Evolutionary conservation across 306 rosid species (phyloP), one percentile per base, ranked within the genome.

Genomic region (Prunus armeniaca): DNA sequence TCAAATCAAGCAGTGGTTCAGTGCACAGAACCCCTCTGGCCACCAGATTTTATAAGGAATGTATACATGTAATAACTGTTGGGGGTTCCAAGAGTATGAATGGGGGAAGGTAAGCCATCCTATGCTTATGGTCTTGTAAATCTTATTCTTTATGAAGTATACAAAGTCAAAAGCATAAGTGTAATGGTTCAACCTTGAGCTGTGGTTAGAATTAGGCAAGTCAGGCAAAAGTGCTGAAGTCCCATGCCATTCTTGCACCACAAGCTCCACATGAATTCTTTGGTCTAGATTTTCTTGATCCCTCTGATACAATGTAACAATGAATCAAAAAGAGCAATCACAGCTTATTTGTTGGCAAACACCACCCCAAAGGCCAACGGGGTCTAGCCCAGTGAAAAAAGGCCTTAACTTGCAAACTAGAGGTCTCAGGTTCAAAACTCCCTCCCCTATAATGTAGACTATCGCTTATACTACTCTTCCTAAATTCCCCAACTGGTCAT

Each of bases 101-200:
- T 6, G 9, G 28, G 52, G 47, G 69, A 50, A 46, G 81, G 76
- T 77, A 77, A 77, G 69, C 25, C 75, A 73, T 80, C 17, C 64
- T 7, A 67, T 20, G 22, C 68, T 62, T 52, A 65, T 50, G 81
- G 25, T 41, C 25, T 28, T 25, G 34, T 66, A 76, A 57, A 57
- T 57, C 14, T 20, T 20, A 22, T 20, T 57, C 63, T 57, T 65
- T 65, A 19, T 3, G 28, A 65, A 34, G 47, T 10, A 58, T 38
- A 43, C 15, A 45, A 15, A 38, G 6, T 41, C 49, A 52, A 11
- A 41, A 34, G 38, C 65, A 52, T 2, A 3, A 24, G 10, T 25
- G 65, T 22, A 12, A 56, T 57, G 56, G 18, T 69, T 69, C 4
- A 20, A 24, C 18, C 69, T 55, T 68, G 69, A 17, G 52, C 72